A percentile compares a stretch with the other conserved stretches of the same genome.
Evolutionary conservation across 352 stramenopile genomes (phyloP).

Genomic region (Phytophthora agathidicida): DNA sequence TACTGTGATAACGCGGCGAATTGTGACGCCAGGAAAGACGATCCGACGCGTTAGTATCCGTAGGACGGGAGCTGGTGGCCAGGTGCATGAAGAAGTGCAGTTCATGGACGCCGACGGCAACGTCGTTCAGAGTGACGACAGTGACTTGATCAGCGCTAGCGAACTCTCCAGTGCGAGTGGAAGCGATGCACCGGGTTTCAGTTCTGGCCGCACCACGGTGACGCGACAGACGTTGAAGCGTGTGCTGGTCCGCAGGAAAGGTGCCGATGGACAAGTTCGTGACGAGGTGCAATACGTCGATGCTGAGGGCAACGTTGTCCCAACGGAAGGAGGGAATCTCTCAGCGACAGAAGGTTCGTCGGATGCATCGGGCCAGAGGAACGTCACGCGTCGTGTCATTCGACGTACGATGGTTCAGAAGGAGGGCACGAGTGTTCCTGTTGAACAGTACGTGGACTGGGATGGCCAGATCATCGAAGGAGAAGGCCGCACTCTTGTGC

Average conservation of each 20-base stretch:
- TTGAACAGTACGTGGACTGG: constrained; percentile 20
- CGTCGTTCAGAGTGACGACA: constrained; percentile 21
- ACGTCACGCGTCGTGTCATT: constrained; percentile 22
- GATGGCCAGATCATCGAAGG: constrained; percentile 13
- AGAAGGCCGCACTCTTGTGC: constrained; percentile 6
- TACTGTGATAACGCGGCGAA: constrained; percentile 5
- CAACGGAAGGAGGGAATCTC: constrained; percentile 1
- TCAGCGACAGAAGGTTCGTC: background rate
- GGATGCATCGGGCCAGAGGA: constrained; percentile 3
- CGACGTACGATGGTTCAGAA: constrained; percentile 19
- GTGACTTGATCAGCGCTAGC: constrained; percentile 1
- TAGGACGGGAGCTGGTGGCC: constrained; percentile 22
- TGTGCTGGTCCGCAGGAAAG: constrained; percentile 16
- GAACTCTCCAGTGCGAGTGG: constrained; percentile 4
- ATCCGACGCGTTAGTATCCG: constrained; percentile 25
- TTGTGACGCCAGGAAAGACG: constrained; percentile 26
- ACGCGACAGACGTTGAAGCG: constrained; percentile 15
- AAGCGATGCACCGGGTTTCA: background rate
- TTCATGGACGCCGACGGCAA: constrained; percentile 30
- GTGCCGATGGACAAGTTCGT: constrained; percentile 1
- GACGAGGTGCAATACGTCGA: constrained; percentile 18
- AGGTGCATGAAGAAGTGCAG: constrained; percentile 29
- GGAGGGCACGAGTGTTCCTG: constrained; percentile 18
- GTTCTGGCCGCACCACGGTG: constrained; percentile 4
- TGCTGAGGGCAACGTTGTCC: constrained; percentile 17